These are phyloP conservation scores for Phytopythium delawarense DNA, from an alignment of 352 stramenopile species.

Conservation along the genomic window DNA sequence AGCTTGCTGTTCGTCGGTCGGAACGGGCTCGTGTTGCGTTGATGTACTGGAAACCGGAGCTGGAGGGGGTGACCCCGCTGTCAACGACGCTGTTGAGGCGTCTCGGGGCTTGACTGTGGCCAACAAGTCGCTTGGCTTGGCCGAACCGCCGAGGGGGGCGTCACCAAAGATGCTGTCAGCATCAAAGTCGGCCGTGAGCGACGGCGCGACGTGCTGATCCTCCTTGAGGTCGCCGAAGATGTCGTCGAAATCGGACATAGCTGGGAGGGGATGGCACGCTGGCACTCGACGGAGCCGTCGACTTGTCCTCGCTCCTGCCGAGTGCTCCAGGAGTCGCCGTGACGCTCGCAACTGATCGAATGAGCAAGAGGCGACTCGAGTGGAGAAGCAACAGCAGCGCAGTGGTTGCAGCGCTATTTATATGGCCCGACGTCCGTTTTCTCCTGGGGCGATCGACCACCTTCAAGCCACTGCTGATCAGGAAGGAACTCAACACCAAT, in stretches of 20 bases:
- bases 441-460: not conserved
- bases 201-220: conserved; percentile 40
- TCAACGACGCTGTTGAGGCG: conserved; percentile 1
- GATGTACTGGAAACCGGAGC: not conserved
- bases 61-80: not conserved
- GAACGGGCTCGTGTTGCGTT: not conserved
- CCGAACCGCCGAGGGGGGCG: not conserved
- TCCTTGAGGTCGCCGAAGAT: conserved; percentile 79
- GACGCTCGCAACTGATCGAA: not conserved
- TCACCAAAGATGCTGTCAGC: conserved; percentile 53
- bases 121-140: not conserved
- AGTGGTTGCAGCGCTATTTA: not conserved
- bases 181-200: conserved; percentile 41
- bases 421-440: not conserved
- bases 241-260: conserved; percentile 65
- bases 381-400: not conserved
- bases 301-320: not conserved
- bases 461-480: too few relatives aligned
- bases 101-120: not conserved
- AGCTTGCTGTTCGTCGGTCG: not conserved
- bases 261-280: not conserved
- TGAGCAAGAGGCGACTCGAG: not conserved
- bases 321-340: not conserved
- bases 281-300: not conserved
- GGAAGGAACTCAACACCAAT: not conserved